phyloP scores from a whole-genome alignment of 176 grass and related monocot species.

The Triticum urartu region DNA sequence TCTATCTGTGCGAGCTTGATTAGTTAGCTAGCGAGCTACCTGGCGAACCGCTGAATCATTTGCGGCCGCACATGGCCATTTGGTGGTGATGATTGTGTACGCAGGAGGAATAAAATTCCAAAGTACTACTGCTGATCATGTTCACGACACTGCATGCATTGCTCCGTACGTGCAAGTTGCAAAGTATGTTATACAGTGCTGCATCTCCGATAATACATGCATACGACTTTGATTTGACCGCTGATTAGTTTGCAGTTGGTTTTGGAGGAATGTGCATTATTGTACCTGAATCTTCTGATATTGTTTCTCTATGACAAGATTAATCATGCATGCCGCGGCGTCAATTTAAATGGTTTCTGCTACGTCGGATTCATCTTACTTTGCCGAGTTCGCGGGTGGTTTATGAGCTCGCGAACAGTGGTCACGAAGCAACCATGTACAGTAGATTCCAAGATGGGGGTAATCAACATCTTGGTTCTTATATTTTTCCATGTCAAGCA shows the following conservation, averaged over 20 bases:
- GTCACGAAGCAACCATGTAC: too few species aligned
- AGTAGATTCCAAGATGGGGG: too few species aligned
- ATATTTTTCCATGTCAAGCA: too few species aligned
- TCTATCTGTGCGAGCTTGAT: not conserved
- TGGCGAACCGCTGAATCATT: slow-evolving; percentile 36
- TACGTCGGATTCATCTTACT: too few species aligned
- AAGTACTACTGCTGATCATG: not conserved
- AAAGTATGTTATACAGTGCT: too few species aligned
- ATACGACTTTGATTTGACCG: not conserved
- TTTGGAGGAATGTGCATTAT: not conserved
- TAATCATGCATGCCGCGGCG: too few species aligned
- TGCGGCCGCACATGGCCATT: slow-evolving; percentile 3
- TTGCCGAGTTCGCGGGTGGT: too few species aligned
- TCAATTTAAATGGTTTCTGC: too few species aligned
- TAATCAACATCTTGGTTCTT: too few species aligned
- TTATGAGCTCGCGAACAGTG: too few species aligned
- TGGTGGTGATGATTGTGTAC: not conserved
- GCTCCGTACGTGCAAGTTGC: not conserved
- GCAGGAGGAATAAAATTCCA: not conserved
- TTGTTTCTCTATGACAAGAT: not conserved
- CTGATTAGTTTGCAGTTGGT: not conserved
- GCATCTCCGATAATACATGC: too few species aligned
- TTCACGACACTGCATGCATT: not conserved
- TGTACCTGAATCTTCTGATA: not conserved
- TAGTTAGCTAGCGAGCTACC: not conserved